A percentile compares a stretch with the other conserved stretches of the same genome.
Conservation (phyloP, 352 stramenopile species). For the Paralagenidium karlingii region DNA sequence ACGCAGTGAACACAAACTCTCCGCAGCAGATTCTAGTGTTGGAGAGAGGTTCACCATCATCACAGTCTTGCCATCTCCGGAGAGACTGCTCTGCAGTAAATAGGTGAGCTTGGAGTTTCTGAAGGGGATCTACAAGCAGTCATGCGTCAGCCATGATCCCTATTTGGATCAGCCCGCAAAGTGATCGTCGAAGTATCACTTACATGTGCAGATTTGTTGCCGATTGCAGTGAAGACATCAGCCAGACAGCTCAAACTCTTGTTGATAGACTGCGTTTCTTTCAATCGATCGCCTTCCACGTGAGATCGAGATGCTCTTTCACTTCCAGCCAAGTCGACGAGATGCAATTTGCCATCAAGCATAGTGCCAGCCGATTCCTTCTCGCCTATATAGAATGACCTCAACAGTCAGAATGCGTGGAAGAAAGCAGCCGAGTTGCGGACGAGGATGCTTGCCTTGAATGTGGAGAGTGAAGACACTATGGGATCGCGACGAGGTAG, state of each 20-base stretch:
- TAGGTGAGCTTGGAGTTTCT: slow-evolving; percentile 98
- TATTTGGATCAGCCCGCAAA: not conserved
- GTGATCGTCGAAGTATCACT: slow-evolving; percentile 5
- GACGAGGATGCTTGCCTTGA: slow-evolving; percentile 7
- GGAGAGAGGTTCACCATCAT: slow-evolving; percentile 99
- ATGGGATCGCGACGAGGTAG: slow-evolving; percentile 63
- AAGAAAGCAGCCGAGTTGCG: not conserved
- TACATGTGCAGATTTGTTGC: slow-evolving; percentile 91
- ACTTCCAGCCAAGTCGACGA: slow-evolving; percentile 72
- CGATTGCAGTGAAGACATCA: slow-evolving; percentile 97
- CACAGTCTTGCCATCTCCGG: slow-evolving; percentile 96
- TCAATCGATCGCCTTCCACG: slow-evolving; percentile 85
- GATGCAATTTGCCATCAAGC: slow-evolving; percentile 55
- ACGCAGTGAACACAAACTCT: slow-evolving; percentile 96
- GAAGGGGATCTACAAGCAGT: slow-evolving; percentile 82
- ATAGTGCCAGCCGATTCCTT: slow-evolving; percentile 70
- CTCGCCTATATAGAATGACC: too few species aligned
- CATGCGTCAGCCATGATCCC: not conserved
- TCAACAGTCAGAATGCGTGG: not conserved
- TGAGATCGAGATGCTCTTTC: slow-evolving; percentile 76
- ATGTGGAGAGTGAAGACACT: slow-evolving; percentile 73
- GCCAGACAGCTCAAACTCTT: slow-evolving; percentile 97
- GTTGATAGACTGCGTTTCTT: slow-evolving; percentile 98
- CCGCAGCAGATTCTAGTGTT: slow-evolving; percentile 87
- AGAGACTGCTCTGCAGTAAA: slow-evolving; percentile 95